A percentile compares a stretch with the other conserved stretches of the same genome.
These are phyloP conservation scores for Coemansia guatemalensis DNA, from an alignment of 192 early-diverging fungal species.

Conservation along the genomic window DNA sequence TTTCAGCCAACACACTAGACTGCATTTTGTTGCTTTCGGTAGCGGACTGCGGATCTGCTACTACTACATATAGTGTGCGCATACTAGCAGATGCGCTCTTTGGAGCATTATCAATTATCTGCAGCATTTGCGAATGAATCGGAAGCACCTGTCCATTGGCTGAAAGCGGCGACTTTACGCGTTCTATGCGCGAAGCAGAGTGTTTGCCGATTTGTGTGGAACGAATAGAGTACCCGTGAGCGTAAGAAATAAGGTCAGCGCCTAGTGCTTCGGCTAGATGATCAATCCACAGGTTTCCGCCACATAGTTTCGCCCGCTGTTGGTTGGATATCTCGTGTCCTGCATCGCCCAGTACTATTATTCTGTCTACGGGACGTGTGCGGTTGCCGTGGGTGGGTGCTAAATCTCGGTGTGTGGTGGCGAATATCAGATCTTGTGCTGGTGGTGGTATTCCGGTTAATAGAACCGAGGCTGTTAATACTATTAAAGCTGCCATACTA, in stretches of 20 bases:
- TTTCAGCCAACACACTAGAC: not conserved
- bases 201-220: not conserved
- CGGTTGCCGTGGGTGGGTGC: not conserved
- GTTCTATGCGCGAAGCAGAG: conserved; percentile 4
- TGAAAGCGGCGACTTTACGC: conserved; percentile 13
- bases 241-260: conserved; percentile 22
- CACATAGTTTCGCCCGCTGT: conserved; percentile 22
- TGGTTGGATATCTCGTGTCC: conserved; percentile 19
- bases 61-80: conserved; percentile 10
- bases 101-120: not conserved
- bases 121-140: conserved; percentile 8
- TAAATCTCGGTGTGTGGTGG: not conserved
- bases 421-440: not conserved
- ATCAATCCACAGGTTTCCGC: conserved; percentile 36
- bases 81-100: not conserved
- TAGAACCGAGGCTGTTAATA: not conserved
- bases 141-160: conserved; percentile 1
- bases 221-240: conserved; percentile 19
- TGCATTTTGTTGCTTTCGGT: not conserved
- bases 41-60: conserved; percentile 5
- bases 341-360: conserved; percentile 26
- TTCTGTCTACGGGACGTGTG: conserved; percentile 11
- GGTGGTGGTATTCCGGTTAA: not conserved
- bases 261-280: conserved; percentile 28
- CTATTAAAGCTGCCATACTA: not conserved